Conservation (phyloP, 441 rosid species). For the Mallotus repandus region DNA sequence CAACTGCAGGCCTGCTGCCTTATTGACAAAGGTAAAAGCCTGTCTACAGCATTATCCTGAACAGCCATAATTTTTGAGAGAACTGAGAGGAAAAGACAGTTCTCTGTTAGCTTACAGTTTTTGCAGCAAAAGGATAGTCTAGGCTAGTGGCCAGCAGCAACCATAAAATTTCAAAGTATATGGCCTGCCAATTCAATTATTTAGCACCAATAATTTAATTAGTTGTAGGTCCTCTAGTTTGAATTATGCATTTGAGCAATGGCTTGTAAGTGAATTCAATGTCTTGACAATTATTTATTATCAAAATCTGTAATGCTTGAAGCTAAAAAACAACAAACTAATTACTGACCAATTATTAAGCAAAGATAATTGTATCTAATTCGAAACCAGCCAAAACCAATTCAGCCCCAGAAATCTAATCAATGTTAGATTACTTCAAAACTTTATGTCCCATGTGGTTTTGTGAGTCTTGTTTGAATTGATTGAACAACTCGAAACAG, state of each 20-base stretch:
- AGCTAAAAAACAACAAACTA: not conserved
- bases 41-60: conserved; percentile 5
- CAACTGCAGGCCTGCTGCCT: not conserved
- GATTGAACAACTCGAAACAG: not conserved
- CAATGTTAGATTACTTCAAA: not conserved
- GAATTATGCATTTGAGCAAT: conserved; percentile 17
- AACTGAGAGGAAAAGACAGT: conserved; percentile 24
- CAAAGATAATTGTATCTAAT: too few relatives aligned
- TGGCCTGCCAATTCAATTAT: conserved; percentile 27
- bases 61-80: not conserved
- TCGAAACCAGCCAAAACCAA: not conserved
- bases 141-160: conserved; percentile 9
- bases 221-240: conserved; percentile 29
- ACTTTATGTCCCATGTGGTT: not conserved
- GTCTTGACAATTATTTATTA: not conserved
- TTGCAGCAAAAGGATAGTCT: conserved; percentile 12
- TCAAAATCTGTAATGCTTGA: not conserved
- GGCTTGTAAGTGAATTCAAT: not conserved
- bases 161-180: conserved; percentile 7
- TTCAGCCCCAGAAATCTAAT: conserved; percentile 6
- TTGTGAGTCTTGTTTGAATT: too few relatives aligned
- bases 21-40: not conserved
- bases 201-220: conserved; percentile 25
- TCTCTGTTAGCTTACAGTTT: not conserved
- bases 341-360: too few relatives aligned